phyloP scores from a whole-genome alignment of 169 alveolate species.

The Fabrea salina region DNA sequence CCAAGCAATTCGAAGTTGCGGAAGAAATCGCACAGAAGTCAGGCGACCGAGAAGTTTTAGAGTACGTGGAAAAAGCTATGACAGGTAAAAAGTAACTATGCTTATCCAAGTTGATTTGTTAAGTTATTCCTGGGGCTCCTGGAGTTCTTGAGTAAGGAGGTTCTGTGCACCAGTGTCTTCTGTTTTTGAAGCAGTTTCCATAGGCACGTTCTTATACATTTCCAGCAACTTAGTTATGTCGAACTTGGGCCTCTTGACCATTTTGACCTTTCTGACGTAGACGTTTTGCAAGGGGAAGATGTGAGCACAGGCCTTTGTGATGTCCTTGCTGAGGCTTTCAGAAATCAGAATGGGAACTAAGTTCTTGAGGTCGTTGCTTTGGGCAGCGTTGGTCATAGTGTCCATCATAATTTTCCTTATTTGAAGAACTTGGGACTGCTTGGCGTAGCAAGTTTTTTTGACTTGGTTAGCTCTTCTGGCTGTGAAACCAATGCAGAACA shows the following conservation, averaged over 20 bases:
- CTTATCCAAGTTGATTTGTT: no score
- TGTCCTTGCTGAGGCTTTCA: conserved; percentile 94
- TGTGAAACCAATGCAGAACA: conserved; percentile 97
- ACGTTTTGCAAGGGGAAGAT: conserved; percentile 97
- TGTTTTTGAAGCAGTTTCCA: conserved; percentile 55
- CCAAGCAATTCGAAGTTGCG: neutral
- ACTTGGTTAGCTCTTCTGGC: conserved; percentile 91
- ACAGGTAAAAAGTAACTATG: no score
- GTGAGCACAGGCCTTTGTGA: conserved; percentile 93
- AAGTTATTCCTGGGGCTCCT: no score
- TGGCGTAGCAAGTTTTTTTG: conserved; percentile 96
- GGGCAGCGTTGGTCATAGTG: conserved; percentile 93
- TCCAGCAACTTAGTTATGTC: conserved; percentile 90
- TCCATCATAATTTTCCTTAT: conserved; percentile 96
- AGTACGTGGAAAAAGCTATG: neutral
- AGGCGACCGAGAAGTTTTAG: neutral
- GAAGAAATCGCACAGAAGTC: conserved; percentile 5
- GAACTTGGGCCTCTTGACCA: conserved; percentile 95
- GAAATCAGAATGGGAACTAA: conserved; percentile 93
- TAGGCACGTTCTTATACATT: conserved; percentile 84
- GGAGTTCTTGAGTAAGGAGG: conserved; percentile 9
- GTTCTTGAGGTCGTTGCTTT: conserved; percentile 91
- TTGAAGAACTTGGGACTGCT: conserved; percentile 91
- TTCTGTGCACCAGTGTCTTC: conserved; percentile 37
- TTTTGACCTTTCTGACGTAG: conserved; percentile 94